Base-by-base conservation (phyloP, 2,329 filamentous ascomycete genomes). In the Fusarium sp. region DNA sequence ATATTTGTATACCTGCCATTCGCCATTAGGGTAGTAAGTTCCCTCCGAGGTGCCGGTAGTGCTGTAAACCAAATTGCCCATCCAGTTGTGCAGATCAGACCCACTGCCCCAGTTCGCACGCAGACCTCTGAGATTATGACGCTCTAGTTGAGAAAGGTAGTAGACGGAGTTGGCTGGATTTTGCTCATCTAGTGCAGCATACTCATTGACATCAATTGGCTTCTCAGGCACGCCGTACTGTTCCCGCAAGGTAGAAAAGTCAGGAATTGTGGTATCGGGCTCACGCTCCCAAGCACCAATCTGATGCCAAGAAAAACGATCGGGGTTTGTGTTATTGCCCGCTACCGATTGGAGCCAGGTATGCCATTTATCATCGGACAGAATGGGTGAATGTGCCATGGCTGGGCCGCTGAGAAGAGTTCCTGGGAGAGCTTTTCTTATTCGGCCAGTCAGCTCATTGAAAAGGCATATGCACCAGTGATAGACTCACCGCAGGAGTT, bases 401-500 rank as follows among this genome's bases (percentile, higher is more conserved):
- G 58, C 36, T 16, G 48, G 58, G 2, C 58, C 50, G 4, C 36
- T 42, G 5, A 56, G 50, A 57, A 39, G n/a, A 0, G 30, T 56
- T 6, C 3, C 4, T 1, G 58, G 58, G 3, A 61, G 48, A 7
- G 20, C 4, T 16, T 56, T 18, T 24, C 48, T 59, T 2, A 39
- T 14, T 26, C 0, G 7, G 18, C 10, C 7, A 18, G 50, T 59
- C 16, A 54, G 18, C 13, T 54, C 13, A 8, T 4, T 33, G 3
- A 1, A 10, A 5, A 10, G 1, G 0, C 6, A 7, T 33, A 6
- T 20, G 6, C 12, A 8, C 7, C 12, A 6, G 4, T 20, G 2
- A 3, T 0, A 8, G 7, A 7, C 16, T 31, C 9, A 55, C 45
- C n/a, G 50, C 0, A 60, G 3, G 5, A 60, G 22, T 6, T 3